A percentile compares a stretch with the other conserved stretches of the same genome.
Conservation (phyloP, 179 eudicot species). For the Silene noctiflora region DNA sequence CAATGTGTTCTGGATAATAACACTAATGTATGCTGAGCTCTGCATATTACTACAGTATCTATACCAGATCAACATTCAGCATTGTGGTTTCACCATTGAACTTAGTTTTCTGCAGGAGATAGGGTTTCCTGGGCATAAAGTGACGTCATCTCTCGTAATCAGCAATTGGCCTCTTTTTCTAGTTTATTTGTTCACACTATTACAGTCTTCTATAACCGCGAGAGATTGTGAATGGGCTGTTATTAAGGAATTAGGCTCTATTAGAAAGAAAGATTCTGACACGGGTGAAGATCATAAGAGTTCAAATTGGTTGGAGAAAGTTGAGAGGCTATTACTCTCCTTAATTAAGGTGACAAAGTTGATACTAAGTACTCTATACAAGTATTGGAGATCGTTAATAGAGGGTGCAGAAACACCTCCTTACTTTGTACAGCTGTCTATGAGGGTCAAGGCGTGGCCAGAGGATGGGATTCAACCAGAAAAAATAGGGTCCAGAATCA, state of each 20-base stretch:
- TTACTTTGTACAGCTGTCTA: conserved; percentile 83
- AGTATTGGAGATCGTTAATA: conserved; percentile 82
- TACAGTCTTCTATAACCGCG: conserved; percentile 90
- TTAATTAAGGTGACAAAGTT: conserved; percentile 39
- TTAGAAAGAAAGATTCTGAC: conserved; percentile 33
- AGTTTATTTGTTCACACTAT: conserved; percentile 85
- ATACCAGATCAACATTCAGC: conserved; percentile 90
- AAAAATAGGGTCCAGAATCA: conserved; percentile 78
- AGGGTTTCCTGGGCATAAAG: conserved; percentile 74
- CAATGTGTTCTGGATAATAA: conserved; percentile 77
- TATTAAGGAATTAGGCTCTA: conserved; percentile 37
- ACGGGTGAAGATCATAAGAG: conserved; percentile 25
- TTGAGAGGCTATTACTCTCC: conserved; percentile 36
- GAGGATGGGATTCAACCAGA: conserved; percentile 95
- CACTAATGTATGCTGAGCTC: conserved; percentile 81
- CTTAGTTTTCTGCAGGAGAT: conserved; percentile 51
- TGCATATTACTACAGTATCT: conserved; percentile 80
- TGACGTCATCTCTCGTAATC: conserved; percentile 77
- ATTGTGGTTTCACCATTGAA: conserved; percentile 69
- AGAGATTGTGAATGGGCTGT: conserved; percentile 86
- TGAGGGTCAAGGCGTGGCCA: conserved; percentile 84
- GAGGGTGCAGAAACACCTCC: conserved; percentile 96
- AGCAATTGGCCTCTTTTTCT: conserved; percentile 73
- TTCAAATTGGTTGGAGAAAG: conserved; percentile 51
- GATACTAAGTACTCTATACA: conserved; percentile 45